A percentile compares a stretch with the other conserved stretches of the same genome.
These are phyloP conservation scores for Ilyonectria mors-panacis DNA, from an alignment of 2,329 filamentous ascomycete species.

Conservation along the genomic window DNA sequence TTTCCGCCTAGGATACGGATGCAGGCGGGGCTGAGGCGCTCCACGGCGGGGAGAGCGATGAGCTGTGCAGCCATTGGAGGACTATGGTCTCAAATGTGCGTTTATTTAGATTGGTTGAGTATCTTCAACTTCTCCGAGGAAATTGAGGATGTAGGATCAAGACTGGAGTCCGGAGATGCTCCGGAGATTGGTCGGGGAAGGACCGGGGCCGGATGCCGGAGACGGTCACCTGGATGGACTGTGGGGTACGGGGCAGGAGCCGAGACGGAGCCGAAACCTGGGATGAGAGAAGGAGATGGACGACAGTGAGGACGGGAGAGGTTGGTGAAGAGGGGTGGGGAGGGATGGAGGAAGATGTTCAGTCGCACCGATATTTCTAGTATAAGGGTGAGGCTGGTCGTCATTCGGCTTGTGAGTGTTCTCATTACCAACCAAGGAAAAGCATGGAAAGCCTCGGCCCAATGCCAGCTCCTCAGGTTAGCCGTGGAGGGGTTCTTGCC, in stretches of 20 bases:
- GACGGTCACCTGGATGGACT: not conserved
- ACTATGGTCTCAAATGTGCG: not conserved
- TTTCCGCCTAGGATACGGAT: slow-evolving; percentile 92
- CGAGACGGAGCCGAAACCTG: slow-evolving; percentile 16
- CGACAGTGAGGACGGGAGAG: not conserved
- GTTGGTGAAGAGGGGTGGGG: not conserved
- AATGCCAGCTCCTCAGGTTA: slow-evolving; percentile 7
- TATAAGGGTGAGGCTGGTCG: slow-evolving; percentile 10
- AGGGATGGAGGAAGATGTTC: not conserved
- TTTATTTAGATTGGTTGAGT: not conserved
- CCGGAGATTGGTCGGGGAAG: slow-evolving; percentile 4
- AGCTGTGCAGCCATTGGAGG: slow-evolving; percentile 74
- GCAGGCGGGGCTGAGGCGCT: slow-evolving; percentile 82
- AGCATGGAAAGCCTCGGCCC: slow-evolving; percentile 43
- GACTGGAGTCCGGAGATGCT: not conserved
- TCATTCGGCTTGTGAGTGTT: slow-evolving; percentile 27
- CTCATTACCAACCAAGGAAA: slow-evolving; percentile 1
- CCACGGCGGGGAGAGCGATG: slow-evolving; percentile 77
- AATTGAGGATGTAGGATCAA: not conserved
- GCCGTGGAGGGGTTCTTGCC: not conserved
- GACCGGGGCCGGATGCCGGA: slow-evolving; percentile 13
- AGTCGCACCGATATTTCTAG: not conserved
- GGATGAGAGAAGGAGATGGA: slow-evolving; percentile 1
- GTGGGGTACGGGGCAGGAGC: slow-evolving; percentile 23
- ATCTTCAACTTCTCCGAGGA: not conserved